A percentile compares a stretch with the other conserved stretches of the same genome.
These are phyloP conservation scores for Trichothecium roseum DNA, from an alignment of 2,329 filamentous ascomycete species.

Conservation along the genomic window DNA sequence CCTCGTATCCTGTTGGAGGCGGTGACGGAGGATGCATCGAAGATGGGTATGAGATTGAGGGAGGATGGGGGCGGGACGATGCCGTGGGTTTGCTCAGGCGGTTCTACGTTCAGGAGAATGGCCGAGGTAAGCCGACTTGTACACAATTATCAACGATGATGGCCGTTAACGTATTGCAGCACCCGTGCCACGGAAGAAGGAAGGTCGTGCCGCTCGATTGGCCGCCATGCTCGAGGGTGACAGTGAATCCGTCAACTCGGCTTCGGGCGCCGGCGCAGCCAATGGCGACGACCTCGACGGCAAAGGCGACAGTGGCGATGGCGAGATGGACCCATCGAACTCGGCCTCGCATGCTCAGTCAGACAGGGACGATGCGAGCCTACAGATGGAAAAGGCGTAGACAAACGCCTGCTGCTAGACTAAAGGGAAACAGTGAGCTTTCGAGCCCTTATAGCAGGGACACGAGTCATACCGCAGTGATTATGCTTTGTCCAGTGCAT, in stretches of 20 bases:
- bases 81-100: conserved; percentile 84
- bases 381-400: too few species aligned
- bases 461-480: too few species aligned
- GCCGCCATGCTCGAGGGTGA: conserved; percentile 40
- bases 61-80: conserved; percentile 82
- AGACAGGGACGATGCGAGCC: not conserved
- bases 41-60: conserved; percentile 68
- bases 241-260: conserved; percentile 2
- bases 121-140: conserved; percentile 53
- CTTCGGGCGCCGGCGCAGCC: not conserved
- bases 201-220: conserved; percentile 42
- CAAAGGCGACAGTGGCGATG: not conserved
- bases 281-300: conserved; percentile 1
- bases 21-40: conserved; percentile 63
- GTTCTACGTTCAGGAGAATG: conserved; percentile 98
- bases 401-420: too few species aligned
- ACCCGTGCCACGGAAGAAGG: conserved; percentile 43
- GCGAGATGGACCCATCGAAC: not conserved
- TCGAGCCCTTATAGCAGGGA: too few species aligned
- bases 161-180: conserved; percentile 20
- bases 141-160: conserved; percentile 4
- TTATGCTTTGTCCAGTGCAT: too few species aligned
- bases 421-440: too few species aligned
- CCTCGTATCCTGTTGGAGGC: conserved; percentile 24
- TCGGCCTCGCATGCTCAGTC: not conserved